Conservation (phyloP, 768 basidiomycete species). For the Postia placenta region DNA sequence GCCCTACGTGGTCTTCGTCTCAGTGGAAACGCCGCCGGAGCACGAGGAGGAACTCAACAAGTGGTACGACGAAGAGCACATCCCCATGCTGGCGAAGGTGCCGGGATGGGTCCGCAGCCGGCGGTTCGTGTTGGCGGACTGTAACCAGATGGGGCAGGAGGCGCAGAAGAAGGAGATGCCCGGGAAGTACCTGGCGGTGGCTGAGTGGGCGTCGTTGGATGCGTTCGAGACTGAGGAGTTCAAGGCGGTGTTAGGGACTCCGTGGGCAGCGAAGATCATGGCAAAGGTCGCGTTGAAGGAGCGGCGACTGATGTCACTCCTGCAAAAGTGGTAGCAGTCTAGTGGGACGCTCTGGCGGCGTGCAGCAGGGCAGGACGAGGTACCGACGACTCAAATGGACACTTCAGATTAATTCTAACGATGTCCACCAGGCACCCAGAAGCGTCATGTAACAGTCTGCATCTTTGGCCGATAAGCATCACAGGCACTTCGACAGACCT, state of each 20-base stretch:
- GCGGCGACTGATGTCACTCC: conserved; percentile 23
- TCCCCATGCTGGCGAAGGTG: conserved; percentile 30
- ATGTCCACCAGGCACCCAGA: not conserved
- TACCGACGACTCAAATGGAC: not conserved
- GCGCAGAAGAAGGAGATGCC: conserved; percentile 22
- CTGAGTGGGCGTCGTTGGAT: conserved; percentile 31
- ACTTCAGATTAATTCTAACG: too few relatives aligned
- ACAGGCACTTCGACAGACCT: conserved; percentile 47
- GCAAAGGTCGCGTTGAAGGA: conserved; percentile 25
- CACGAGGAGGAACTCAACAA: conserved; percentile 24
- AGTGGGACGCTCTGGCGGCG: not conserved
- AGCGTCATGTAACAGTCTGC: not conserved
- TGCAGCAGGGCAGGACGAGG: not conserved
- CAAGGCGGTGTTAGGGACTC: conserved; percentile 33
- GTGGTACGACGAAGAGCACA: conserved; percentile 25
- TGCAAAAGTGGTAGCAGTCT: conserved; percentile 7
- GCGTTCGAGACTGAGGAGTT: conserved; percentile 31
- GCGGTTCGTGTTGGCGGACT: conserved; percentile 30
- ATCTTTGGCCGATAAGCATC: not conserved
- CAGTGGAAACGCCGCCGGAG: conserved; percentile 18
- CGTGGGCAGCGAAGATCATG: conserved; percentile 36
- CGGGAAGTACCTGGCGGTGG: conserved; percentile 35
- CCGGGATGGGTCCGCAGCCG: conserved; percentile 40
- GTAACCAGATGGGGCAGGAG: conserved; percentile 12
- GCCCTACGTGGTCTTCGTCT: conserved; percentile 20